Conservation (phyloP, 768 basidiomycete species). For the Leucocoprinus leucothites region DNA sequence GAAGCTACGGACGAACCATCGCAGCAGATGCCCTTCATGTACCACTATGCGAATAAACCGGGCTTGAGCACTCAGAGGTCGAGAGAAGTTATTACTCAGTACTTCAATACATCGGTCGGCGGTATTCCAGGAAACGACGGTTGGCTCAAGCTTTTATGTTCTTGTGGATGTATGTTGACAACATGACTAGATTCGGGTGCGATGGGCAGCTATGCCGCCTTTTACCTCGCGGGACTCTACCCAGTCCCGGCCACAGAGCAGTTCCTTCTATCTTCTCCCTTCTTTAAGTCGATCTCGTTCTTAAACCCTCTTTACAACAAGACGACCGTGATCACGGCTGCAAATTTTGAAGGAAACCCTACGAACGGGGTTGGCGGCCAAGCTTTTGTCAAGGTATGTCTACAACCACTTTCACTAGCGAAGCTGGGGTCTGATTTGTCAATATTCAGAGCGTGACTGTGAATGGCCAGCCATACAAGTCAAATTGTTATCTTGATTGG, state of each 20-base stretch:
- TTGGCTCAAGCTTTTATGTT: conserved; percentile 20
- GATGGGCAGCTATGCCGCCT: conserved; percentile 60
- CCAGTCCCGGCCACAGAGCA: conserved; percentile 61
- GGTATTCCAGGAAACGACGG: conserved; percentile 69
- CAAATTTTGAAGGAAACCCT: conserved; percentile 52
- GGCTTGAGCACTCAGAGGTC: conserved; percentile 56
- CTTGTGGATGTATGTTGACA: background rate
- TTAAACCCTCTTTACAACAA: conserved; percentile 55
- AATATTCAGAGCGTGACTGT: conserved; percentile 48
- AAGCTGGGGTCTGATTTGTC: background rate
- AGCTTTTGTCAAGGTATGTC: conserved; percentile 53
- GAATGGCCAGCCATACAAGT: conserved; percentile 54
- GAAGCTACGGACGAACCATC: conserved; percentile 64
- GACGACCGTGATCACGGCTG: conserved; percentile 52
- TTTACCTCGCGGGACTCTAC: conserved; percentile 59
- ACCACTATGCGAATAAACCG: conserved; percentile 62
- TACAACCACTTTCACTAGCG: background rate
- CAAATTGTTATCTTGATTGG: conserved; percentile 66
- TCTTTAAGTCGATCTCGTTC: conserved; percentile 59
- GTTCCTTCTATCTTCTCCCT: conserved; percentile 58
- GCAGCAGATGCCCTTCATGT: conserved; percentile 69
- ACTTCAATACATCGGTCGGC: conserved; percentile 52
- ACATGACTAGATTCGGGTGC: conserved; percentile 35
- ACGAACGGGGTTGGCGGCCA: conserved; percentile 46
- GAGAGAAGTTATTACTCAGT: conserved; percentile 50